Evolutionary conservation across 2,329 filamentous ascomycete species (phyloP), one percentile per base, ranked within the genome.

Genomic region (Colletotrichum spaethianum): DNA sequence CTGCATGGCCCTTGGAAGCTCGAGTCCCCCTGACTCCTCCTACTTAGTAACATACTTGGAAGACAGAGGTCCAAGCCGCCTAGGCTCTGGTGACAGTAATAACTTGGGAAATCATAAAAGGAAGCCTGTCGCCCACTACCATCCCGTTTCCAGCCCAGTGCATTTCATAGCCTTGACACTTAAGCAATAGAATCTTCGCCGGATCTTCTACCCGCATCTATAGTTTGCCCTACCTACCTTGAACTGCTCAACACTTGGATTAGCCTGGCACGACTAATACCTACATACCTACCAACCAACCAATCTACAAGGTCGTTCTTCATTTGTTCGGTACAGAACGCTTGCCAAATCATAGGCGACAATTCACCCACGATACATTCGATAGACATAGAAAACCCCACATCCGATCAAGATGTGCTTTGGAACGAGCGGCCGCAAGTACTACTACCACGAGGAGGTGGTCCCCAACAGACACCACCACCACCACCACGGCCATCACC

Each of bases 381-480:
- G 11, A 38, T 26, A 28, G 14, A n/a, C 28, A 56, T 28, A n/a
- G 14, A 26, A 56, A 28, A 26, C 36, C 62, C 38, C 38, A 48
- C 26, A 53, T 46, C 40, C 66, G 9, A 73, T 62, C 78, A 84
- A 77, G 31, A 89, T 89, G 87, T 89, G 87, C 77, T 88, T 89
- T 82, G 77, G 81, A 57, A 74, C 80, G 66, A 40, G 62, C 53
- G 60, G 52, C 81, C 83, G 70, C 83, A 83, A 83, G 57, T 88
- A 89, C 81, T 89, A 89, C 82, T 88, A 89, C 78, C 85, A 85
- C 77, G 86, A 89, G 80, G 87, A 89, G 75, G 82, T 86, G 74
- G 82, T 87, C 57, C 87, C 87, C 53, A 81, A 84, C 69, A 81
- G 85, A 50, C 82, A 83, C 60, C 77, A 77, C 63, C 76, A 79